Base-by-base conservation (phyloP, 1,284 basidiomycete species). In the Ganoderma leucocontextum region DNA sequence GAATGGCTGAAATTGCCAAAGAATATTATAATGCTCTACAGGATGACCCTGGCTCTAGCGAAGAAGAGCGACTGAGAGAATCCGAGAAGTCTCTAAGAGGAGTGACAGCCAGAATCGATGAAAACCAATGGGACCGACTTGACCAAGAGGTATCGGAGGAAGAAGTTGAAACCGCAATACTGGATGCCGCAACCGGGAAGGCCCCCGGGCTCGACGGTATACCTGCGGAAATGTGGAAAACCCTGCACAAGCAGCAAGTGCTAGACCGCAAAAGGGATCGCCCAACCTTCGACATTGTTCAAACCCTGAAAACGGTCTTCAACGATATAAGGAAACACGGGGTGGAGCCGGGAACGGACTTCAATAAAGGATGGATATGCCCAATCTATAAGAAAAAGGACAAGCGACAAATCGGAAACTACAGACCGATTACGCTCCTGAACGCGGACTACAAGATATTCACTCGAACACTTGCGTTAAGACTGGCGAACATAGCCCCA, bases 381-480 rank as follows among this genome's bases (percentile, higher is more conserved):
- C 80, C 77, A 0, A 63, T 81, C 2, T 80, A 78, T 64, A 82
- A 82, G 63, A 80, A 82, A 69, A 76, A 75, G n/a, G 74, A 77
- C 35, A 42, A 47, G 6, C 57, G 47, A 0, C 66, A 77, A 0
- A 76, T 79, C 0, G 68, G 66, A 2, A 80, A 80, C 71, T 80
- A 81, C 68, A 57, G 78, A 1, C 80, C 80, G 0, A 80, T 81
- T 33, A 79, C 77, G 3, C 70, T 80, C 0, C 78, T 81, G 0
- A 81, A 81, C 70, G 67, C 74, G 2, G 78, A 80, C 70, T 80
- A 80, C 64, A 80, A 80, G 63, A 29, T 77, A 1, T 58, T 75
- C 39, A 78, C 76, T 0, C 76, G 75, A 61, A 62, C 66, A 1
- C 57, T 77, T 0, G 69, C 78, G 2, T 49, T 69, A 1, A 60